Conservation (phyloP, 176 grass and related monocot species). For the Urochloa ruziziensis region DNA sequence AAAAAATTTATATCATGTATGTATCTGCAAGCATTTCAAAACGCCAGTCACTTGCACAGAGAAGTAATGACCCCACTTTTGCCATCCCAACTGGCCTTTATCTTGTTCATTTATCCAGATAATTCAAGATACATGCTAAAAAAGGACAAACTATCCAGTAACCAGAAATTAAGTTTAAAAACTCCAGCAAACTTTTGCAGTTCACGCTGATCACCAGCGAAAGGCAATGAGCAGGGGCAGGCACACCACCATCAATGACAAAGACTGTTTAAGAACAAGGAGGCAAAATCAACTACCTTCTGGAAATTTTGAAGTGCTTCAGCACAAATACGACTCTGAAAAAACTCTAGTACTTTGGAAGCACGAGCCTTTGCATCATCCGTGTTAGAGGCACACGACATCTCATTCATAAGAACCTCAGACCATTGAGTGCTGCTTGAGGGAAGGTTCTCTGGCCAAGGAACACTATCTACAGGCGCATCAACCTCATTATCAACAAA, state of each 20-base stretch:
- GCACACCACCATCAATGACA: neutral
- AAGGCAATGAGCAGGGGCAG: neutral
- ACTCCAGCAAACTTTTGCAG: neutral
- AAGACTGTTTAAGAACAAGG: neutral
- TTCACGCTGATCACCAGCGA: neutral
- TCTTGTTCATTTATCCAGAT: neutral
- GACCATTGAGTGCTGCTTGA: slow-evolving; percentile 37
- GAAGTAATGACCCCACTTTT: neutral
- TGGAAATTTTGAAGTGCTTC: slow-evolving; percentile 31
- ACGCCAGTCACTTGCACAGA: neutral
- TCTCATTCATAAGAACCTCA: slow-evolving; percentile 56
- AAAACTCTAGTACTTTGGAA: slow-evolving; percentile 46
- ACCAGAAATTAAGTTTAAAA: neutral
- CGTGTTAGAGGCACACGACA: slow-evolving; percentile 20
- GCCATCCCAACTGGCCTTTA: neutral
- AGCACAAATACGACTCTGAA: slow-evolving; percentile 27
- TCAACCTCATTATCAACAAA: neutral
- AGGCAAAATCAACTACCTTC: slow-evolving; percentile 35
- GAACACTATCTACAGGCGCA: slow-evolving; percentile 13
- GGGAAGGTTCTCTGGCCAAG: slow-evolving; percentile 9
- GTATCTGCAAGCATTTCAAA: neutral
- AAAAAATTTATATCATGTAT: neutral
- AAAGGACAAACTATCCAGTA: neutral
- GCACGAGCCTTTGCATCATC: slow-evolving; percentile 44
- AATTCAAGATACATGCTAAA: neutral